Percentiles rank a stretch among this genome's conserved stretches.
phyloP scores from a whole-genome alignment of 202 grass and related monocot species.

The Carex arenaria region DNA sequence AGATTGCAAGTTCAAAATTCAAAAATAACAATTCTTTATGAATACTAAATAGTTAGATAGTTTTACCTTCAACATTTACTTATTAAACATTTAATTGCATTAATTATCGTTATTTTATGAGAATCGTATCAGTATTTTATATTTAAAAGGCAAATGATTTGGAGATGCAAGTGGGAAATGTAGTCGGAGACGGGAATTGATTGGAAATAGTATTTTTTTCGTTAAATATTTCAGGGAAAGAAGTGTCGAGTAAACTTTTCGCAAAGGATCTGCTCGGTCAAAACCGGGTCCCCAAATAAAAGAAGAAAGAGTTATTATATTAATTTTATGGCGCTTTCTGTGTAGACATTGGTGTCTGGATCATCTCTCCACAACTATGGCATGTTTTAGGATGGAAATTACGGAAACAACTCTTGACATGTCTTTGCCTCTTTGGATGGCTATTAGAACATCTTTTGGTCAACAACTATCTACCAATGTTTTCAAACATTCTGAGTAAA shows the following conservation, averaged over 20 bases:
- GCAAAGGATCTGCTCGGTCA: slow-evolving; percentile 1
- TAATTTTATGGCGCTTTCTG: not conserved
- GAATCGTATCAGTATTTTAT: no score
- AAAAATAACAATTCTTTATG: no score
- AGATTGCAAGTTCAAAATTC: no score
- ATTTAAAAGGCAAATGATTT: slow-evolving; percentile 1
- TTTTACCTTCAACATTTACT: no score
- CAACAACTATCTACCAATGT: not conserved
- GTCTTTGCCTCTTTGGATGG: not conserved
- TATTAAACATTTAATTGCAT: no score
- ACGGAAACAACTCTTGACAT: not conserved
- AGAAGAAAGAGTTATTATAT: not conserved
- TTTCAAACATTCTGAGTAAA: no score
- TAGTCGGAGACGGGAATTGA: slow-evolving; percentile 27
- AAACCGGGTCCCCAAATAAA: not conserved
- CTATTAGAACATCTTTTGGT: not conserved
- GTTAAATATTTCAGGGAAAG: slow-evolving; percentile 41
- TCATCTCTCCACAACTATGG: not conserved
- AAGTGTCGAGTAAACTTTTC: slow-evolving; percentile 24
- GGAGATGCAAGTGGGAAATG: not conserved
- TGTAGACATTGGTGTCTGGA: not conserved
- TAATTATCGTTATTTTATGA: no score
- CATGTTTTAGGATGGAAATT: not conserved
- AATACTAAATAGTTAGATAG: no score
- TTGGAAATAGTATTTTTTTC: slow-evolving; percentile 27